Percentiles rank a stretch among this genome's conserved stretches.
Evolutionary conservation across 768 basidiomycete species (phyloP).

Genomic region (Suillus ampliporus): DNA sequence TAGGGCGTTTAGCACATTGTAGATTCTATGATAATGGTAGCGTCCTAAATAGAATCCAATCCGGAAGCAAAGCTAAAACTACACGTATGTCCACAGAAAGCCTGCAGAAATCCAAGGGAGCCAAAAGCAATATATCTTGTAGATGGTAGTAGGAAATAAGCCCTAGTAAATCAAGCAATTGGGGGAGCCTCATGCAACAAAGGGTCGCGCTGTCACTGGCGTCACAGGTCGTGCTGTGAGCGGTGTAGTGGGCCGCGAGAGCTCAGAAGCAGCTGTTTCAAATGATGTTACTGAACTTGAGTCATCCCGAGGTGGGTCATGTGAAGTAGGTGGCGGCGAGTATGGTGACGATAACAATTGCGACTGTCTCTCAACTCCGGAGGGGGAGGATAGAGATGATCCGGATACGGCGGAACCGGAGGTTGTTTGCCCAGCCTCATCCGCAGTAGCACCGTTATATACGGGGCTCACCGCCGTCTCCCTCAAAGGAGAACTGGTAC

Average conservation of each 20-base stretch:
- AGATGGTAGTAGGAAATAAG: neutral
- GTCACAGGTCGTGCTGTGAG: constrained; percentile 23
- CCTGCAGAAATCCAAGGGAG: neutral
- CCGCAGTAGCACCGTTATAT: neutral
- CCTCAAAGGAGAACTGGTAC: neutral
- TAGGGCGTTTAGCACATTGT: neutral
- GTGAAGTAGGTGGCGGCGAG: constrained; percentile 1
- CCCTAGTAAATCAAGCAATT: neutral
- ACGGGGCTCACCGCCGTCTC: neutral
- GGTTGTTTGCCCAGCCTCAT: constrained; percentile 1
- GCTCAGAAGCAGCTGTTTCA: constrained; percentile 14
- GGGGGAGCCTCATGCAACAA: neutral
- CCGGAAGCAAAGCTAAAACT: neutral
- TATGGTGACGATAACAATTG: neutral
- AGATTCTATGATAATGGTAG: neutral
- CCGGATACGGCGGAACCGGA: neutral
- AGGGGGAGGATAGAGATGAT: constrained; percentile 2
- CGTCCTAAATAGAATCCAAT: neutral
- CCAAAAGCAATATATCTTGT: neutral
- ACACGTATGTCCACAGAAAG: neutral
- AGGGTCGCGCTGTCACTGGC: constrained; percentile 26
- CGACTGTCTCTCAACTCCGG: neutral
- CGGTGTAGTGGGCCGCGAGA: constrained; percentile 5
- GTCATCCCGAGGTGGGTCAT: constrained; percentile 6
- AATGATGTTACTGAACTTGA: constrained; percentile 25